Evolutionary conservation across 345 rosid species (phyloP), one percentile per base, ranked within the genome.

Genomic region (Kernera saxatilis): DNA sequence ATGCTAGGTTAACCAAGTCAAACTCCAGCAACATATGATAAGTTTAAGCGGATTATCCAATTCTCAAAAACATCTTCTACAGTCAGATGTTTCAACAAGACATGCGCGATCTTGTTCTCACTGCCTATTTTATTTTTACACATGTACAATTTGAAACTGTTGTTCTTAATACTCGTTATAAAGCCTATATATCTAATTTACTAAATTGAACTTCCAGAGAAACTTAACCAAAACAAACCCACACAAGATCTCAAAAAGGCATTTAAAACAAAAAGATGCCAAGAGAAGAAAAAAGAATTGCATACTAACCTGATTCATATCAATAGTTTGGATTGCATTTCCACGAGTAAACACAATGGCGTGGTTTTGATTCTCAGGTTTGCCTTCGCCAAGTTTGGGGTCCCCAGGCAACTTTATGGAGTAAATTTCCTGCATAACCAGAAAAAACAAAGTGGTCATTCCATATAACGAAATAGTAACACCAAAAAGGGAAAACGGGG

Each of bases 311-410:
- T 93, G 98, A 81, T 93, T 93, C 98, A 93, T 93, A 83, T 93
- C 98, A 73, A 93, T 93, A 30, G 98, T 93, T 81, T 93, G 98
- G 69, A 93, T 66, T 58, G 98, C 97, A 83, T 82, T 91, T 83
- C 98, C 98, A 32, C 98, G 97, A 62, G 98, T 91, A 81, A 93
- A 93, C 58, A 93, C 69, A 81, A 93, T 78, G 15, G 98, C 98
- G 73, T 93, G 98, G 72, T 93, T 93, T 83, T 93, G 98, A 83
- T 93, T 93, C 84, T 93, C 98, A 64, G 98, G 98, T 81, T 91
- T 93, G 64, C 98, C 98, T 79, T 93, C 97, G 33, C 98, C 98
- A 77, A 93, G 84, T 82, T 93, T 93, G 8, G 98, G 98, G 78
- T 93, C 80, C 81, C 98, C 98, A 51, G 98, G 96, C 80, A 93